phyloP scores from a whole-genome alignment of 768 basidiomycete species.

The Holtermannia corniformis region DNA sequence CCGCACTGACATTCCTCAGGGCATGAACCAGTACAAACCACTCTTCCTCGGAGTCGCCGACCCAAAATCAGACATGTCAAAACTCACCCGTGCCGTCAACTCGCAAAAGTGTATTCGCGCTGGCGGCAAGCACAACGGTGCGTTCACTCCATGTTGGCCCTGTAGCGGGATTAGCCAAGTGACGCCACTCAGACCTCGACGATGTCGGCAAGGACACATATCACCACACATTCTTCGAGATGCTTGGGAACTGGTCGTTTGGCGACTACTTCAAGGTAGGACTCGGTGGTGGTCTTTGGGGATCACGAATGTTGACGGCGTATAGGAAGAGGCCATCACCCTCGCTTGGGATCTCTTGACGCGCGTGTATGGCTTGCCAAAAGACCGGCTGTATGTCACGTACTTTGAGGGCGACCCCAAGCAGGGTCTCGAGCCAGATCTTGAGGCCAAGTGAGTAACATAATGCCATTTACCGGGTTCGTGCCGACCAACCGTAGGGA shows the following conservation, averaged over 20 bases:
- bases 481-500: slow-evolving; percentile 40
- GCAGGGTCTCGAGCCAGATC: slow-evolving; percentile 73
- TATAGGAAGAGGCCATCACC: slow-evolving; percentile 77
- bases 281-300: slow-evolving; percentile 8
- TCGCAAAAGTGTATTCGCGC: slow-evolving; percentile 97
- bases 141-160: slow-evolving; percentile 7
- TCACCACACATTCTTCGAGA: slow-evolving; percentile 95
- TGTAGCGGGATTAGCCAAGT: slow-evolving; percentile 5
- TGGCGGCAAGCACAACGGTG: slow-evolving; percentile 97
- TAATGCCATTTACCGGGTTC: background rate
- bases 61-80: slow-evolving; percentile 81
- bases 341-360: slow-evolving; percentile 96
- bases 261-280: slow-evolving; percentile 98
- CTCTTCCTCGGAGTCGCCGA: slow-evolving; percentile 98
- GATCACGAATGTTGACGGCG: background rate
- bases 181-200: slow-evolving; percentile 63
- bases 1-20: too few relatives aligned
- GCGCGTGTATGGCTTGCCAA: slow-evolving; percentile 72
- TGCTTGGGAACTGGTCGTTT: slow-evolving; percentile 99
- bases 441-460: slow-evolving; percentile 58
- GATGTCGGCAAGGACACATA: slow-evolving; percentile 99
- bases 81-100: slow-evolving; percentile 87
- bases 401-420: slow-evolving; percentile 94
- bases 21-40: slow-evolving; percentile 71
- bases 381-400: slow-evolving; percentile 88